Evolutionary conservation across 202 grass and related monocot species (phyloP), one percentile per base, ranked within the genome.

Genomic region (Zizania palustris): DNA sequence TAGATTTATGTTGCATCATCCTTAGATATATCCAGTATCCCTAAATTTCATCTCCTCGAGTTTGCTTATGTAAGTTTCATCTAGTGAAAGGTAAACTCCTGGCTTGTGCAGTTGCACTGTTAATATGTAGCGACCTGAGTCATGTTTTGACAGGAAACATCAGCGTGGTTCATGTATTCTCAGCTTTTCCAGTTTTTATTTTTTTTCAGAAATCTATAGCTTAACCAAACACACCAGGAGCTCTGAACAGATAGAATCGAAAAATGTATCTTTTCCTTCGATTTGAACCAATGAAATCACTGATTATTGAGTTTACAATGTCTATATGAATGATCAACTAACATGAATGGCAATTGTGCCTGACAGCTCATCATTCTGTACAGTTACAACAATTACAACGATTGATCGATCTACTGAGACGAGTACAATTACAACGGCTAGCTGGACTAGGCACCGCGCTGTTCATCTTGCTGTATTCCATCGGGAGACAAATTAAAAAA

Each of bases 341-440:
- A 71, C 65, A 84, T 77, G 56, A 53, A 71, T 71, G 57, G 45
- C 45, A 36, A 77, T 77, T 84, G 56, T 55, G 71, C 45, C 42
- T 4, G 58, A 51, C 68, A 39, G 20, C 11, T 37, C 65, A 62
- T 71, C 57, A n/a, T 28, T 77, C 57, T 45, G 35, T 40, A n/a
- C 61, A 16, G 36, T 54, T 77, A 73, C 28, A 28, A 28, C 28
- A 28, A 28, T 28, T 84, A 77, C 82, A 84, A 76, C 64, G 62
- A 71, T 18, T 77, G 72, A 84, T 45, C 28, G 28, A 28, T 71
- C 58, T 55, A 56, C 45, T 22, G 41, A 63, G 54, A 63, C 12
- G 34, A 65, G 65, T 77, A 77, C 82, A 84, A 50, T 19, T 83
- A 71, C 43, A 84, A 77, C 15, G 16, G 73, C 37, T 55, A 39